Evolutionary conservation across 192 early-diverging fungal species (phyloP), one percentile per base, ranked within the genome.

Genomic region (Podila verticillata): DNA sequence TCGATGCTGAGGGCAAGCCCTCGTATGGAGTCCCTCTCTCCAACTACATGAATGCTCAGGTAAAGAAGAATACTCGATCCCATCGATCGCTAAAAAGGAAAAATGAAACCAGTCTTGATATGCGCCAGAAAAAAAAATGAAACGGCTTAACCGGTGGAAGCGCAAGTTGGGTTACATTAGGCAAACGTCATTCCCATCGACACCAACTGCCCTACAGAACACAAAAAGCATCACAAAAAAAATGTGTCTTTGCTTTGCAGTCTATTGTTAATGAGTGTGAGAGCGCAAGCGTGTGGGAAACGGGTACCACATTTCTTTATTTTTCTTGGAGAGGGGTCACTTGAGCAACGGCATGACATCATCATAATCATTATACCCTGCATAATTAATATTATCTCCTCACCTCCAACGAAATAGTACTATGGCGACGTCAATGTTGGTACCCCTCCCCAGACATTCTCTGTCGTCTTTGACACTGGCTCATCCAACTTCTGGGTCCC

Each of bases 401-500:
- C 6, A 6, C 8, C 51, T n/a, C 0, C 12, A 1, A 24, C 8
- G 44, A 36, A n/a, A 65, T 90, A 96, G 88, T 99, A 98, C 87
- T 99, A 92, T 74, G 97, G 96, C 24, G 94, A 96, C 51, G 92
- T 97, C 75, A 84, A 84, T 31, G 65, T 97, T 57, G 96, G 95
- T 8, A 94, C 94, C 22, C 97, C 97, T 24, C 85, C 92, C 30
- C 96, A 99, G 84, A 91, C 85, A 9, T 99, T 99, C 86, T 91
- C 91, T 61, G 95, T 97, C 34, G 92, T 96, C 44, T 95, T 96
- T 59, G 97, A 99, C 83, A 99, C 97, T 7, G 97, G 96, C 29
- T 96, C 92, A 49, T 93, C 93, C 39, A 98, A 98, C 83, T 87
- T 98, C 58, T 98, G 97, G 97, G 96, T 99, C 29, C 97, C 97